Conservation (phyloP, 768 basidiomycete genomes). For the Mycena indigotica region DNA sequence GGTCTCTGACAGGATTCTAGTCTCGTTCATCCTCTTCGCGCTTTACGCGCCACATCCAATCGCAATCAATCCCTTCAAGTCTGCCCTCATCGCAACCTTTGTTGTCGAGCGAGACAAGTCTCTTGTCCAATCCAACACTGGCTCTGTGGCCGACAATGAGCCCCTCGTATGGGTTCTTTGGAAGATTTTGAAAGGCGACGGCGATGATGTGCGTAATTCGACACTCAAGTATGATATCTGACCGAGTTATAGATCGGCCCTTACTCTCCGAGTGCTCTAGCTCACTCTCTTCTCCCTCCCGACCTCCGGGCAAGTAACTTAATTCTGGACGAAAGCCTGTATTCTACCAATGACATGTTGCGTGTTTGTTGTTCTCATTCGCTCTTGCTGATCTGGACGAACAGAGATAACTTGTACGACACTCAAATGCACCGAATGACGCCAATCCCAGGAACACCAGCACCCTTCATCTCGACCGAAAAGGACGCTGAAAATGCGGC, state of each 20-base stretch:
- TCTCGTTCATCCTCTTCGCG: slow-evolving; percentile 77
- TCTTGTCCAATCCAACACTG: slow-evolving; percentile 47
- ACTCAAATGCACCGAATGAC: too few relatives aligned
- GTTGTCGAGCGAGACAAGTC: slow-evolving; percentile 68
- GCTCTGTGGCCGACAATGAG: slow-evolving; percentile 62
- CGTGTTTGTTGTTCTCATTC: slow-evolving; percentile 24
- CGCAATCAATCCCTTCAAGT: slow-evolving; percentile 80
- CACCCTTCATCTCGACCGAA: slow-evolving; percentile 43
- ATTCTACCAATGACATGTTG: slow-evolving; percentile 53
- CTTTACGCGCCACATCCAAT: slow-evolving; percentile 82
- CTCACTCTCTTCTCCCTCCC: slow-evolving; percentile 73
- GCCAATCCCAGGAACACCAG: too few relatives aligned
- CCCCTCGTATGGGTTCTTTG: slow-evolving; percentile 85
- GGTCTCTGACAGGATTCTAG: slow-evolving; percentile 76
- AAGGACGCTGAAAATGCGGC: slow-evolving; percentile 60
- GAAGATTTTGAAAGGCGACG: slow-evolving; percentile 84
- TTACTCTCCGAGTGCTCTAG: slow-evolving; percentile 74
- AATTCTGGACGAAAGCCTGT: slow-evolving; percentile 64
- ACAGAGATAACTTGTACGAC: slow-evolving; percentile 47
- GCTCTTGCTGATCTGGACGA: not conserved
- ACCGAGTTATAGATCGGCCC: slow-evolving; percentile 69
- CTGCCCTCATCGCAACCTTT: slow-evolving; percentile 68
- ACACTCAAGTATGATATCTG: not conserved
- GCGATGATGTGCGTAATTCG: slow-evolving; percentile 65
- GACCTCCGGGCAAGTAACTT: slow-evolving; percentile 75